Percentiles rank a stretch among this genome's conserved stretches.
phyloP scores from a whole-genome alignment of 1,139 yeast species.

The Candida sojae region DNA sequence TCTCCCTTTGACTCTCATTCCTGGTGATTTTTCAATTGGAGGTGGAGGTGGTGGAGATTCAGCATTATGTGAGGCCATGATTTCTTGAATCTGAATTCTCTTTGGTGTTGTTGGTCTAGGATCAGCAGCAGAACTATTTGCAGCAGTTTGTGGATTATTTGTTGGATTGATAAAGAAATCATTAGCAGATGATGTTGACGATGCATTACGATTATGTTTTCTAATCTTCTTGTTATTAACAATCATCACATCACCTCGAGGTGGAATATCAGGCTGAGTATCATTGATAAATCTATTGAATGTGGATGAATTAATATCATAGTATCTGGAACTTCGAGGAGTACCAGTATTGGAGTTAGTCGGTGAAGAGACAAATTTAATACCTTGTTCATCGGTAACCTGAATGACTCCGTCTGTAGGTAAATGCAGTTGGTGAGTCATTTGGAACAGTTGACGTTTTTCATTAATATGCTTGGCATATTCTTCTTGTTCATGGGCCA shows the following conservation, averaged over 20 bases:
- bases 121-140: neutral
- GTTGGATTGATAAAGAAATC: slow-evolving; percentile 6
- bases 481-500: slow-evolving; percentile 5
- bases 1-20: slow-evolving; percentile 14
- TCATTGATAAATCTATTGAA: slow-evolving; percentile 29
- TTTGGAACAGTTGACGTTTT: slow-evolving; percentile 4
- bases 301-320: slow-evolving; percentile 12
- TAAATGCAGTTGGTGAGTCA: neutral
- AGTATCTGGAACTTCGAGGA: slow-evolving; percentile 11
- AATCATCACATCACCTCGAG: slow-evolving; percentile 35
- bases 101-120: slow-evolving; percentile 5
- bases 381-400: slow-evolving; percentile 8
- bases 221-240: slow-evolving; percentile 21
- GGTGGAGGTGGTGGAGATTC: slow-evolving; percentile 14
- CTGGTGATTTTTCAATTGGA: slow-evolving; percentile 17
- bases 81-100: slow-evolving; percentile 6
- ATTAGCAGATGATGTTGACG: slow-evolving; percentile 8
- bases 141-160: slow-evolving; percentile 1
- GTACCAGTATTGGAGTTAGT: slow-evolving; percentile 5
- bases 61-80: slow-evolving; percentile 1
- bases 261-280: slow-evolving; percentile 34
- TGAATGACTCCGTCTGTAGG: slow-evolving; percentile 4
- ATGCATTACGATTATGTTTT: slow-evolving; percentile 20
- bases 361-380: slow-evolving; percentile 8
- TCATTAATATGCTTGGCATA: slow-evolving; percentile 1